Percentiles rank a stretch among this genome's conserved stretches.
These are phyloP conservation scores for Conticribra weissflogii DNA, from an alignment of 108 stramenopile genomes.

Conservation along the genomic window DNA sequence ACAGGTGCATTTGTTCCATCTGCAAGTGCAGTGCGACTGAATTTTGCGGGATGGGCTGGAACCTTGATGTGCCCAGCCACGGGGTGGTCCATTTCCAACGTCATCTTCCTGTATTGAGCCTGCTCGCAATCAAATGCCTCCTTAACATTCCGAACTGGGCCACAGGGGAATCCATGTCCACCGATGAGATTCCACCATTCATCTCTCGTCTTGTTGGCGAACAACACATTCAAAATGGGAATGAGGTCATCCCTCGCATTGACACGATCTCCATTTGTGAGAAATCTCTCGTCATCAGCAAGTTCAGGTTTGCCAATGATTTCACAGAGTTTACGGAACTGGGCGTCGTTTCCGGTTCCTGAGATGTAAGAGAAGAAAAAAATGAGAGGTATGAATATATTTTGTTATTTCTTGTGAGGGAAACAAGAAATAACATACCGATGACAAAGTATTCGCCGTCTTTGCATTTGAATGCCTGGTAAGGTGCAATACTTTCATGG, in stretches of 20 bases:
- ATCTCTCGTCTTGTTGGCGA: slow-evolving; percentile 32
- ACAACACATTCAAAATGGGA: slow-evolving; percentile 25
- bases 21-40: slow-evolving; percentile 6
- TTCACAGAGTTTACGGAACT: slow-evolving; percentile 44
- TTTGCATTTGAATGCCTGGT: slow-evolving; percentile 53
- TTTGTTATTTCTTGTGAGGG: too few species aligned
- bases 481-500: slow-evolving; percentile 59
- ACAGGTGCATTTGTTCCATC: slow-evolving; percentile 12
- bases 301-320: slow-evolving; percentile 31
- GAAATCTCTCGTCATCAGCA: slow-evolving; percentile 35
- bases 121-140: slow-evolving; percentile 53
- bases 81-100: slow-evolving; percentile 44
- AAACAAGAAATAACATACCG: too few species aligned
- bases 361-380: too few species aligned
- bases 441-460: slow-evolving; percentile 45
- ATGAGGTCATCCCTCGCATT: slow-evolving; percentile 32
- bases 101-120: slow-evolving; percentile 31
- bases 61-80: slow-evolving; percentile 35
- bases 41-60: slow-evolving; percentile 32
- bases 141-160: slow-evolving; percentile 42
- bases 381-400: too few species aligned
- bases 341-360: slow-evolving; percentile 49
- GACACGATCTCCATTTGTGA: slow-evolving; percentile 44
- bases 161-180: slow-evolving; percentile 47
- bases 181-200: slow-evolving; percentile 44